A percentile compares a stretch with the other conserved stretches of the same genome.
These are phyloP conservation scores for Madurella fahalii DNA, from an alignment of 2,329 filamentous ascomycete species.

Conservation along the genomic window DNA sequence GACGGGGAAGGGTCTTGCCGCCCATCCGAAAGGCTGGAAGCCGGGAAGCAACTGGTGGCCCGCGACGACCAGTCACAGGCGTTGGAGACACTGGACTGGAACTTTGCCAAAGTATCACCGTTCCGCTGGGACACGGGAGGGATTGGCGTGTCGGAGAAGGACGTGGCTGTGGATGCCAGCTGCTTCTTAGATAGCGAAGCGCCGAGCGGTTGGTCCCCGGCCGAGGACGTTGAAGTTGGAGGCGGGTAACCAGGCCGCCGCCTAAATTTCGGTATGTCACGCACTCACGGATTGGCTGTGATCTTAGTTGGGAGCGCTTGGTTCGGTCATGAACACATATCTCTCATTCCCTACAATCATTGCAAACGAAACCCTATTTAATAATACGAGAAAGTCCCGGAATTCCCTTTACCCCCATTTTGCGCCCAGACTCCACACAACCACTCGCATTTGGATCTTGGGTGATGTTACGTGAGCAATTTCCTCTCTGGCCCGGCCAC, in stretches of 20 bases:
- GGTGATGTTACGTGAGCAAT: not conserved
- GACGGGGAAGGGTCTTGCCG: not conserved
- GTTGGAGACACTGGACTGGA: slow-evolving; percentile 12
- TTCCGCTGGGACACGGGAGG: slow-evolving; percentile 19
- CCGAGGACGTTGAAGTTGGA: slow-evolving; percentile 14
- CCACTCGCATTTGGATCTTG: too few species aligned
- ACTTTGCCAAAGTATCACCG: slow-evolving; percentile 9
- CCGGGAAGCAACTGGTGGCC: not conserved
- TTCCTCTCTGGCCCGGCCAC: not conserved
- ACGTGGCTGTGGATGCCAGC: not conserved
- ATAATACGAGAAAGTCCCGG: too few species aligned
- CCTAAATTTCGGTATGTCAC: too few species aligned
- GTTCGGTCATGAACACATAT: too few species aligned
- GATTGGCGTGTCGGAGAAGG: slow-evolving; percentile 8
- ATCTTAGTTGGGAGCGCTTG: too few species aligned
- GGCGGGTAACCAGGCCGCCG: not conserved
- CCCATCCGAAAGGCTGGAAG: too few species aligned
- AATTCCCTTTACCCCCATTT: too few species aligned
- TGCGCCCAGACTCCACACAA: too few species aligned
- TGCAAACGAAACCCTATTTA: too few species aligned
- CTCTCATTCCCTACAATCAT: too few species aligned
- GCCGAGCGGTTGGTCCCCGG: slow-evolving; percentile 22
- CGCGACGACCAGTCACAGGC: not conserved
- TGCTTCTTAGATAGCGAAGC: slow-evolving; percentile 23
- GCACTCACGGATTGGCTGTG: too few species aligned